phyloP scores from a whole-genome alignment of 345 rosid species.

The Raphanus sativus region DNA sequence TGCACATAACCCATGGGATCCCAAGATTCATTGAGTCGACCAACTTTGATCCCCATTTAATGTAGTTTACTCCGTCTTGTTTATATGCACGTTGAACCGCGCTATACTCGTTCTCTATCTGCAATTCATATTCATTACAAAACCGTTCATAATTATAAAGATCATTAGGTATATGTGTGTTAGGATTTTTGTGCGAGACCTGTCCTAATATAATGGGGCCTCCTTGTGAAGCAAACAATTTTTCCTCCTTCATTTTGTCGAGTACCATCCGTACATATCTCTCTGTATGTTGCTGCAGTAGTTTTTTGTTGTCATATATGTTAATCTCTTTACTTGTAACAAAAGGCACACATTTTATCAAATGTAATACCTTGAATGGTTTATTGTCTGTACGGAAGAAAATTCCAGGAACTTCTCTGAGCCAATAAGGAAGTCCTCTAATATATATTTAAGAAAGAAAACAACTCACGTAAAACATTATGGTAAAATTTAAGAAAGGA shows the following conservation, averaged over 20 bases:
- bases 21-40: slow-evolving; percentile 55
- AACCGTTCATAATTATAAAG: not conserved
- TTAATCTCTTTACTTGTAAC: not conserved
- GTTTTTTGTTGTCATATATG: not conserved
- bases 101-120: slow-evolving; percentile 94
- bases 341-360: not conserved
- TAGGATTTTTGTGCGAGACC: slow-evolving; percentile 30
- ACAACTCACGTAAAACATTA: not conserved
- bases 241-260: slow-evolving; percentile 49
- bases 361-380: slow-evolving; percentile 66
- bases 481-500: not conserved
- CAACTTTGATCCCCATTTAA: slow-evolving; percentile 72
- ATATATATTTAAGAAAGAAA: not conserved
- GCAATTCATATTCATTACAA: slow-evolving; percentile 8
- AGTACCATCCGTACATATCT: slow-evolving; percentile 50
- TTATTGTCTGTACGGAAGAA: slow-evolving; percentile 70
- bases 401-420: slow-evolving; percentile 70
- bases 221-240: slow-evolving; percentile 64
- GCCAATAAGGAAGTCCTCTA: slow-evolving; percentile 94
- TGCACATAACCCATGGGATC: slow-evolving; percentile 96
- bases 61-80: slow-evolving; percentile 55
- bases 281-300: slow-evolving; percentile 56
- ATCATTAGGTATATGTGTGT: not conserved
- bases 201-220: slow-evolving; percentile 65
- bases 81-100: slow-evolving; percentile 66